These are phyloP conservation scores for Skeletonema potamos DNA, from an alignment of 108 stramenopile genomes.

Conservation along the genomic window DNA sequence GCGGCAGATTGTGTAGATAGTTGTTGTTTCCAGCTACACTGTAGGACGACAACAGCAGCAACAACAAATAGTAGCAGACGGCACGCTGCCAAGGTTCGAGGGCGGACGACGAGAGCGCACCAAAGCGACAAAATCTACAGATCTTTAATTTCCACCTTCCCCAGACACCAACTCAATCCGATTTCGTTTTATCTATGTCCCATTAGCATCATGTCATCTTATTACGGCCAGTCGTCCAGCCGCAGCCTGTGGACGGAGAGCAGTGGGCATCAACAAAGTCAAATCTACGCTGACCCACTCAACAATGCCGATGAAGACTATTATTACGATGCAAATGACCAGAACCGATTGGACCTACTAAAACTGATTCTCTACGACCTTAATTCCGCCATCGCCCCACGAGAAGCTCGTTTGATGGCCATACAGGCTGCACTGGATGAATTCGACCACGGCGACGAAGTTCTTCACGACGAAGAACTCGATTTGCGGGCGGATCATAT, in stretches of 20 bases:
- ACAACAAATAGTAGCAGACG: too few relatives aligned
- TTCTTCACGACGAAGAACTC: constrained; percentile 50
- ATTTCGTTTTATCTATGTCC: too few relatives aligned
- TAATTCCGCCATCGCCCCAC: constrained; percentile 52
- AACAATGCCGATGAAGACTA: not conserved
- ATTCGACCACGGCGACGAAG: constrained; percentile 50
- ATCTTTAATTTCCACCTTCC: too few relatives aligned
- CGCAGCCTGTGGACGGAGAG: not conserved
- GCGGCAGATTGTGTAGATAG: too few relatives aligned
- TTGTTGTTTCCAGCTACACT: too few relatives aligned
- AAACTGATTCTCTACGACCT: constrained; percentile 52
- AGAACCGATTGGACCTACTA: constrained; percentile 37
- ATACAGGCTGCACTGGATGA: constrained; percentile 46
- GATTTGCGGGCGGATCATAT: constrained; percentile 53
- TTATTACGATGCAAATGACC: constrained; percentile 15
- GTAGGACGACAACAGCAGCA: too few relatives aligned
- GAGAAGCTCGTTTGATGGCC: constrained; percentile 41
- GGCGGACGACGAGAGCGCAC: too few relatives aligned
- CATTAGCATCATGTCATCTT: not conserved
- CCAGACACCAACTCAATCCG: too few relatives aligned
- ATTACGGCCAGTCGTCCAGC: not conserved
- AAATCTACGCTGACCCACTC: not conserved
- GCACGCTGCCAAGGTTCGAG: too few relatives aligned
- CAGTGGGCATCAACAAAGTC: not conserved
- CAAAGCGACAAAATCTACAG: too few relatives aligned